Evolutionary conservation across 768 basidiomycete species (phyloP).

Genomic region (Filobasidium wieringae): DNA sequence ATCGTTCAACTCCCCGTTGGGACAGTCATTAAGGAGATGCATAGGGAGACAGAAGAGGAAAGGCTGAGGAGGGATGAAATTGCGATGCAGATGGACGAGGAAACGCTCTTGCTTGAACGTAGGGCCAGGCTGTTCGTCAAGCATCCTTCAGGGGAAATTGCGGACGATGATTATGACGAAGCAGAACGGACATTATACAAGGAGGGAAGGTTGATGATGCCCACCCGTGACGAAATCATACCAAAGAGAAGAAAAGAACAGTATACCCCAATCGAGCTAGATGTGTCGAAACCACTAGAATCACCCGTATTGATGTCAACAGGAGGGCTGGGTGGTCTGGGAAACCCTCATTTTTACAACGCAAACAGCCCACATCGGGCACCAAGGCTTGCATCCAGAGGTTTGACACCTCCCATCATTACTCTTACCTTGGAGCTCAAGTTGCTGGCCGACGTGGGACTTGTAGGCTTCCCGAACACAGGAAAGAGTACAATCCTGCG

Average conservation of each 20-base stretch:
- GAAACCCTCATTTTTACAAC: slow-evolving; percentile 75
- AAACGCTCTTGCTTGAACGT: slow-evolving; percentile 30
- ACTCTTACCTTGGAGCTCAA: slow-evolving; percentile 86
- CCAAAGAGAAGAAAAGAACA: slow-evolving; percentile 6
- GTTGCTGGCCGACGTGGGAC: slow-evolving; percentile 81
- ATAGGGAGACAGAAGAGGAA: slow-evolving; percentile 51
- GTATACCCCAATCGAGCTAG: slow-evolving; percentile 20
- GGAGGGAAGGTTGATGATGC: slow-evolving; percentile 19
- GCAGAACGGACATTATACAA: slow-evolving; percentile 23
- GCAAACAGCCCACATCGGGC: slow-evolving; percentile 51
- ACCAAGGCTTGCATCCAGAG: slow-evolving; percentile 60
- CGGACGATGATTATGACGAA: slow-evolving; percentile 20
- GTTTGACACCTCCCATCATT: slow-evolving; percentile 39
- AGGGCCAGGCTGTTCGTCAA: slow-evolving; percentile 24
- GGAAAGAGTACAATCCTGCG: slow-evolving; percentile 78
- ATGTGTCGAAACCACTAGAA: slow-evolving; percentile 20
- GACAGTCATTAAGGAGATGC: slow-evolving; percentile 70
- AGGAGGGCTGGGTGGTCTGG: slow-evolving; percentile 71
- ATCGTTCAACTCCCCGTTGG: slow-evolving; percentile 77
- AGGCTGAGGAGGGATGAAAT: slow-evolving; percentile 61
- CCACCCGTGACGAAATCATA: background rate
- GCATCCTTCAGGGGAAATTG: slow-evolving; percentile 23
- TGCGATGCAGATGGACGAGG: slow-evolving; percentile 44
- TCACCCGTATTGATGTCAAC: slow-evolving; percentile 48
- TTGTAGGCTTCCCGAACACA: slow-evolving; percentile 93